phyloP scores from a whole-genome alignment of 768 basidiomycete genomes.

The Amanita rimosa region DNA sequence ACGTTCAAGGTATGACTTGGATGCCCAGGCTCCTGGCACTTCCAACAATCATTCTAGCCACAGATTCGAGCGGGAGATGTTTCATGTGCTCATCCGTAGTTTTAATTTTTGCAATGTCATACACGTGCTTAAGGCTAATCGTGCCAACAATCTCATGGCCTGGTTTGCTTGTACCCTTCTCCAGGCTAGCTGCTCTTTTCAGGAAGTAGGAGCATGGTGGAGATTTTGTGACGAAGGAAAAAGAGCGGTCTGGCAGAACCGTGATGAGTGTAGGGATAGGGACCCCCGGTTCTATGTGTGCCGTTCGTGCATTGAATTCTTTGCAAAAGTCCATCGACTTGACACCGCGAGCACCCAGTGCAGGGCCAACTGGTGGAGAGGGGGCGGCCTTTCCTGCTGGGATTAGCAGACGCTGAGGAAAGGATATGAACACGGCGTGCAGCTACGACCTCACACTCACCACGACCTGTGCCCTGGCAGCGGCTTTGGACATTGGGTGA shows the following conservation, averaged over 20 bases:
- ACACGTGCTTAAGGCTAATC: slow-evolving; percentile 91
- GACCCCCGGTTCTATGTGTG: slow-evolving; percentile 72
- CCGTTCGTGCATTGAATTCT: slow-evolving; percentile 97
- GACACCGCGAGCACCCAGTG: slow-evolving; percentile 94
- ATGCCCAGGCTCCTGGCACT: slow-evolving; percentile 85
- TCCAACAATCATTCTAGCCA: slow-evolving; percentile 82
- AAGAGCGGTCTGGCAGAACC: slow-evolving; percentile 90
- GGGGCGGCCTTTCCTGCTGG: slow-evolving; percentile 93
- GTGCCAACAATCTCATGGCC: slow-evolving; percentile 72
- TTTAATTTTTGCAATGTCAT: slow-evolving; percentile 98
- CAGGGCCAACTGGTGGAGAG: slow-evolving; percentile 93
- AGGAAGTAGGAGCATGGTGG: slow-evolving; percentile 86
- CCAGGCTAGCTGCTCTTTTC: slow-evolving; percentile 82
- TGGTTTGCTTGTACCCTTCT: slow-evolving; percentile 80
- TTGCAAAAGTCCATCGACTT: slow-evolving; percentile 99
- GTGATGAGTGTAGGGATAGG: slow-evolving; percentile 90
- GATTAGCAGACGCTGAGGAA: slow-evolving; percentile 58
- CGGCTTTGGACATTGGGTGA: slow-evolving; percentile 53
- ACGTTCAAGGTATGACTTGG: slow-evolving; percentile 67
- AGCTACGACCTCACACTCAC: slow-evolving; percentile 30
- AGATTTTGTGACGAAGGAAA: slow-evolving; percentile 87
- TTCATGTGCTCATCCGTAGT: slow-evolving; percentile 80
- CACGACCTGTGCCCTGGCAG: slow-evolving; percentile 59
- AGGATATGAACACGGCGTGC: slow-evolving; percentile 8
- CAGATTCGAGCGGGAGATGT: slow-evolving; percentile 76